phyloP scores from a whole-genome alignment of 768 basidiomycete species.

The Boletus bicolor region DNA sequence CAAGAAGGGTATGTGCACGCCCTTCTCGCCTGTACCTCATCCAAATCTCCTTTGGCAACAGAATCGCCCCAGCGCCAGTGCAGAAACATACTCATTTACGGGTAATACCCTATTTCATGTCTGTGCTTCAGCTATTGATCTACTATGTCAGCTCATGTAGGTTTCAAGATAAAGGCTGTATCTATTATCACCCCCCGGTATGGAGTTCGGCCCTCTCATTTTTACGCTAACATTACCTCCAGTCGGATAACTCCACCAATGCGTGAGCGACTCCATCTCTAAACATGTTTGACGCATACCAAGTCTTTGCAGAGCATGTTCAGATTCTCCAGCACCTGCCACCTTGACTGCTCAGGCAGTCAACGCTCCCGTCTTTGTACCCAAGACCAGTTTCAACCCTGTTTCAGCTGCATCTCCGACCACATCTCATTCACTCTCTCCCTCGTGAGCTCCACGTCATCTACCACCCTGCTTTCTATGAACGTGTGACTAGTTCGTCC shows the following conservation, averaged over 20 bases:
- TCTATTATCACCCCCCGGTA: conserved; percentile 78
- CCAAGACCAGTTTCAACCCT: conserved; percentile 56
- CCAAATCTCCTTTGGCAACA: conserved; percentile 25
- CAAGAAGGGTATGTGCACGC: conserved; percentile 52
- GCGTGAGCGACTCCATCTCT: conserved; percentile 22
- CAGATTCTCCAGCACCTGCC: conserved; percentile 44
- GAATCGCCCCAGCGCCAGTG: conserved; percentile 78
- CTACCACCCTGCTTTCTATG: not conserved
- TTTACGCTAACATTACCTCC: conserved; percentile 14
- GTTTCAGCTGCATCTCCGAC: conserved; percentile 10
- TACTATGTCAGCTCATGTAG: conserved; percentile 61
- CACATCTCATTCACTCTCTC: conserved; percentile 29
- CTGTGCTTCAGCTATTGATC: not conserved
- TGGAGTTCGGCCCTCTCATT: conserved; percentile 5
- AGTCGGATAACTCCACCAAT: conserved; percentile 23
- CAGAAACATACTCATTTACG: conserved; percentile 88
- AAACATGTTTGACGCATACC: not conserved
- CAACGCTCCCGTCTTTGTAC: conserved; percentile 83
- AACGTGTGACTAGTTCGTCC: conserved; percentile 22
- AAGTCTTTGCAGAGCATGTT: conserved; percentile 31
- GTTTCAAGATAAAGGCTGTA: conserved; percentile 83
- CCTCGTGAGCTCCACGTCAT: conserved; percentile 20
- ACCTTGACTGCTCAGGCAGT: conserved; percentile 61
- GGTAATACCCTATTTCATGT: conserved; percentile 45
- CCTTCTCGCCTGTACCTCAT: not conserved